Evolutionary conservation across 139 green algal species (phyloP).

Genomic region (Volvox africanus): DNA sequence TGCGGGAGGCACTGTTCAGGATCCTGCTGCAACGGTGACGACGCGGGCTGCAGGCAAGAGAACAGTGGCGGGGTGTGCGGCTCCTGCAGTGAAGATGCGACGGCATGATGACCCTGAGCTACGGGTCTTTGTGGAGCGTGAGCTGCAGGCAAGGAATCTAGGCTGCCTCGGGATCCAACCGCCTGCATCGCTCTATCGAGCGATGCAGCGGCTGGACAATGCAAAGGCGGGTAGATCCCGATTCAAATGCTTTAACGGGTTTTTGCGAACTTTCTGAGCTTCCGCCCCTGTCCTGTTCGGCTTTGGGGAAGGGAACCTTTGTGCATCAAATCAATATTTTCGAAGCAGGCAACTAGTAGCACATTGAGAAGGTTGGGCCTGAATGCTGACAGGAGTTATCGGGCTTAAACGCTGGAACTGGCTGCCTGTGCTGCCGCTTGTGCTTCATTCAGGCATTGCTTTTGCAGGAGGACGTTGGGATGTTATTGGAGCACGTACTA

Average conservation of each 20-base stretch:
- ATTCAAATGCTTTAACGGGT: background rate
- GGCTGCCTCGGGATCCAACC: background rate
- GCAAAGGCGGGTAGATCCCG: background rate
- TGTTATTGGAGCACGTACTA: slow-evolving; percentile 30
- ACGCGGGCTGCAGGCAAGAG: background rate
- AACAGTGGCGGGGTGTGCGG: background rate
- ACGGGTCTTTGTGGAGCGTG: background rate
- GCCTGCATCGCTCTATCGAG: background rate
- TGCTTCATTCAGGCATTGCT: slow-evolving; percentile 17
- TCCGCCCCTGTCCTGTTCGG: too few relatives aligned
- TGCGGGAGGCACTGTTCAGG: background rate
- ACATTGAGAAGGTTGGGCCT: background rate
- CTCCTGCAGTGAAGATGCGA: background rate
- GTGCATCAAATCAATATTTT: too few relatives aligned
- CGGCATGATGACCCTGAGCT: slow-evolving; percentile 39
- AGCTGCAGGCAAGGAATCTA: slow-evolving; percentile 35
- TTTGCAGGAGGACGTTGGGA: slow-evolving; percentile 32
- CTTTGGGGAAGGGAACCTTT: too few relatives aligned
- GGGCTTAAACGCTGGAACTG: background rate
- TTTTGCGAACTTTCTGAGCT: background rate
- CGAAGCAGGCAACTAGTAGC: background rate
- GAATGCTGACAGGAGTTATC: background rate
- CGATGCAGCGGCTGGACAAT: background rate
- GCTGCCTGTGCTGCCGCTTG: background rate
- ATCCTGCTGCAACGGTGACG: background rate